Conservation (phyloP, 2,329 filamentous ascomycete genomes). For the Epichloe hybrida region DNA sequence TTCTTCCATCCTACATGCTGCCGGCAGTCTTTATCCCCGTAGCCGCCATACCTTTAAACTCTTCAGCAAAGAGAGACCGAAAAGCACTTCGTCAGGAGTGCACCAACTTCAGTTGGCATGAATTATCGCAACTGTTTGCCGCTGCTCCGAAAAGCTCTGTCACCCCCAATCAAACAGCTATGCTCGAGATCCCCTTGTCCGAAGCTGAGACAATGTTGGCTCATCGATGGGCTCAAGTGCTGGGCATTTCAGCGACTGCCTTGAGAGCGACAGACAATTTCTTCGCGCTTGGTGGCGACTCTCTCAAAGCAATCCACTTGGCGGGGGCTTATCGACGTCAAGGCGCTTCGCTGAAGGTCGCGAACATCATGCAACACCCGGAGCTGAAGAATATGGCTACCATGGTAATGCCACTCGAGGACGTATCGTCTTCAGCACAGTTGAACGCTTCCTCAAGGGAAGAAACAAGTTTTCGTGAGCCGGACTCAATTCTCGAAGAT, state of each 20-base stretch:
- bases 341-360: not conserved
- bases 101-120: no score
- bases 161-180: not conserved
- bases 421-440: no score
- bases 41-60: not conserved
- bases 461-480: no score
- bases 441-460: no score
- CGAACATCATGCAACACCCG: not conserved
- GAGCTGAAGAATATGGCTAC: not conserved
- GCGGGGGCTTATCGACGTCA: not conserved
- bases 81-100: not conserved
- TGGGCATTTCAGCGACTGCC: no score
- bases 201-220: not conserved
- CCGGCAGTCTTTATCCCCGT: not conserved
- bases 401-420: no score
- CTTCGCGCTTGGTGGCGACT: constrained; percentile 3
- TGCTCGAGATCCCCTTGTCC: not conserved
- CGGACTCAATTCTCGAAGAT: no score
- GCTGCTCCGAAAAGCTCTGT: not conserved
- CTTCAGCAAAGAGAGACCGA: not conserved
- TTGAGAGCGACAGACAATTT: constrained; percentile 14
- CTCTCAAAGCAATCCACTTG: not conserved
- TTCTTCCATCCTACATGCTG: not conserved
- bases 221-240: constrained; percentile 7
- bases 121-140: not conserved